Evolutionary conservation across 2,329 filamentous ascomycete species (phyloP), one percentile per base, ranked within the genome.

Genomic region (Phialophora expanda): DNA sequence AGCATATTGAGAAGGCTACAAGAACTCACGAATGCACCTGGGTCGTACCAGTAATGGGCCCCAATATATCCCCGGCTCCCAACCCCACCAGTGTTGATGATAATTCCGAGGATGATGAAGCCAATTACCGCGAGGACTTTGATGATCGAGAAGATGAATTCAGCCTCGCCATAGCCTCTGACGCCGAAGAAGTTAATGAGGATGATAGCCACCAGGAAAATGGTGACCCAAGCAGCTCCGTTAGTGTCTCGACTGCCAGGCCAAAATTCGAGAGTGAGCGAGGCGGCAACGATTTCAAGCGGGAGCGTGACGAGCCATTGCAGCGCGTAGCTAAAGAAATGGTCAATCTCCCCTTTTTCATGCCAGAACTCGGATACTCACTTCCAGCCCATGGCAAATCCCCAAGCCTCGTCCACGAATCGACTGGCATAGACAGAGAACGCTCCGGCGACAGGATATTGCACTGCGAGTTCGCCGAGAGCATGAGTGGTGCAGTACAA

Each of bases 361-460:
- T 0, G 22, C n/a, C 20, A 32, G 17, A 12, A 30, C 50, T 24
- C 46, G 7, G 59, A 4, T 30, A 83, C 87, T 78, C 77, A 91
- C 84, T 96, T 96, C 92, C 92, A 96, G 17, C 92, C 93, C 91
- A 97, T 96, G 55, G 92, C 91, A 75, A 96, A 96, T 0, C 93
- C 93, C 92, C 92, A 97, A 0, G 93, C 93, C 0, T 93, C 93
- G 74, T 97, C 93, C 20, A 97, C 78, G 74, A 97, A 97, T n/a
- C 94, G 87, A 32, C 92, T 96, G 11, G 93, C 94, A 80, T 93
- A 97, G 9, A 92, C 89, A 0, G 92, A 92, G 76, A 97, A 97
- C 2, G 92, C 95, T 62, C 93, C 94, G 32, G 93, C 91, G 26
- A 97, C 90, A 2, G 93, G 93, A 72, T 93, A 97, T 11, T 93